These are phyloP conservation scores for Sporothrix variecibatus DNA, from an alignment of 2,329 filamentous ascomycete species.

Conservation along the genomic window DNA sequence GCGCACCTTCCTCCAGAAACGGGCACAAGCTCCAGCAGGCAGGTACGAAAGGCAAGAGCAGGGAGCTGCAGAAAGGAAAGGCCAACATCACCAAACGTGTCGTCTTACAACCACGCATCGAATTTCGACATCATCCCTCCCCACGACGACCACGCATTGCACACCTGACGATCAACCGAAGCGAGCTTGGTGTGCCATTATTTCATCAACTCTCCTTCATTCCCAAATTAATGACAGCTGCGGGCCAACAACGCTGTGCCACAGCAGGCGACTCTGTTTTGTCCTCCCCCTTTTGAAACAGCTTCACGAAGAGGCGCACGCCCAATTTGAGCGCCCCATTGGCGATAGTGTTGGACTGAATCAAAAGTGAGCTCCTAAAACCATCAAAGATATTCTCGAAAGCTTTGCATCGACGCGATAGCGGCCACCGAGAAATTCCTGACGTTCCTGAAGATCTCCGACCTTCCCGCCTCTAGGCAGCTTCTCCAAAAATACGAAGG, in stretches of 20 bases:
- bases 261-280: background rate
- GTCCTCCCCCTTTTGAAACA: background rate
- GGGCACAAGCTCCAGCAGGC: conserved; percentile 1
- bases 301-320: background rate
- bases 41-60: background rate
- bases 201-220: background rate
- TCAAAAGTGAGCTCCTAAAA: background rate
- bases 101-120: background rate
- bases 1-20: background rate
- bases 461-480: background rate
- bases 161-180: background rate
- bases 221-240: conserved; percentile 5
- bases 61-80: conserved; percentile 2
- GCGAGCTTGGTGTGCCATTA: background rate
- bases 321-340: background rate
- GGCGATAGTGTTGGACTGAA: background rate
- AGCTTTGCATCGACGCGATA: background rate
- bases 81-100: conserved; percentile 16
- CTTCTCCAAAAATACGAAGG: background rate
- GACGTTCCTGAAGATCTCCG: conserved; percentile 4
- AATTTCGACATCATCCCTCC: background rate
- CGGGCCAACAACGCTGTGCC: background rate
- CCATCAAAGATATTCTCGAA: too few relatives aligned
- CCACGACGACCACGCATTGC: background rate
- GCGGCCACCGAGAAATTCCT: background rate